Evolutionary conservation across 192 early-diverging fungal species (phyloP).

Genomic region (Allomyces arbusculus): DNA sequence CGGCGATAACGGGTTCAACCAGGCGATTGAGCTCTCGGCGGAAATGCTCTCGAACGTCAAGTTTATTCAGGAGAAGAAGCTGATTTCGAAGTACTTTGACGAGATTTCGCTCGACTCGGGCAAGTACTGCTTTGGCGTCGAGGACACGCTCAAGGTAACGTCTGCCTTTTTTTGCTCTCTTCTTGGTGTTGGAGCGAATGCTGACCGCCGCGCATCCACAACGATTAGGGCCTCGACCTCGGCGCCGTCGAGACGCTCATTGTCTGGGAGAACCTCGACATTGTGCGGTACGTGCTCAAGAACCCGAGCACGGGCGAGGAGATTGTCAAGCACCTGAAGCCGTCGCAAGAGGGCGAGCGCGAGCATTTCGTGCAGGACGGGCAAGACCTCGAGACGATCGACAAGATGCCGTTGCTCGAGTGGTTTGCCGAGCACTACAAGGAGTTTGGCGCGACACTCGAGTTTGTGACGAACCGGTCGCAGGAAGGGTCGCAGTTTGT

Average conservation of each 20-base stretch:
- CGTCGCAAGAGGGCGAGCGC: conserved; percentile 67
- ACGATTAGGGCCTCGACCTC: conserved; percentile 50
- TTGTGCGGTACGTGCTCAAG: conserved; percentile 54
- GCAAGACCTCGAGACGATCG: conserved; percentile 62
- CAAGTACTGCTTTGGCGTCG: conserved; percentile 86
- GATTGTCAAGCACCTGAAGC: conserved; percentile 48
- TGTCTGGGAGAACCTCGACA: conserved; percentile 87
- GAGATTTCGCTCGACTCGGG: conserved; percentile 93
- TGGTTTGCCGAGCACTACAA: conserved; percentile 98
- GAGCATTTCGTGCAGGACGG: conserved; percentile 46
- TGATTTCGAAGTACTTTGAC: conserved; percentile 89
- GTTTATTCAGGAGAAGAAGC: conserved; percentile 96
- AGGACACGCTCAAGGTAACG: conserved; percentile 64
- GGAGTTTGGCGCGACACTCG: conserved; percentile 78
- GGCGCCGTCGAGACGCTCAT: conserved; percentile 98
- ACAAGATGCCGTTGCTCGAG: conserved; percentile 68
- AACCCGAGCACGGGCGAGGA: conserved; percentile 47
- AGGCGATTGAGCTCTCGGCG: conserved; percentile 83
- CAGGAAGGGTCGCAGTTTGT: conserved; percentile 95
- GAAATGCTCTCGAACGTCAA: conserved; percentile 90
- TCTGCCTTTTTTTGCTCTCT: neutral
- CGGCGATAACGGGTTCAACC: conserved; percentile 97
- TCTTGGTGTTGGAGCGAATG: neutral
- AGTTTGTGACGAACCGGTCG: conserved; percentile 90
- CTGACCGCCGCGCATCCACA: neutral